Evolutionary conservation across 164 flowering plant species (phyloP).

Genomic region (Umbellularia californica): DNA sequence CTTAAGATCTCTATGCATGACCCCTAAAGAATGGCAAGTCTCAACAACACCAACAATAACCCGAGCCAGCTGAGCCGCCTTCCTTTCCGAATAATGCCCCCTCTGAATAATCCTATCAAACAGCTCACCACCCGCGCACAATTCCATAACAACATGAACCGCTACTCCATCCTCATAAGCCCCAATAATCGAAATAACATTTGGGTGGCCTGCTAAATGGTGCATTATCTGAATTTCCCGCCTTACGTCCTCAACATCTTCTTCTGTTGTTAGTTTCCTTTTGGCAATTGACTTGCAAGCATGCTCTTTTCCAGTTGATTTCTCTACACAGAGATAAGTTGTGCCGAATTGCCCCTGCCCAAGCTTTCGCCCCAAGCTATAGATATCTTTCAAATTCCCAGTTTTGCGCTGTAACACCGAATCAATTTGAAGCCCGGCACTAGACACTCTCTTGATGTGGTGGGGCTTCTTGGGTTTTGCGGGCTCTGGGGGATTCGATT

Average conservation of each 20-base stretch:
- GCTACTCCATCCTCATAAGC: constrained; percentile 85
- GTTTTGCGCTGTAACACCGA: constrained; percentile 63
- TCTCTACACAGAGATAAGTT: constrained; percentile 65
- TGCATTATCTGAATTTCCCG: constrained; percentile 92
- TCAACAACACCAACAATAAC: constrained; percentile 64
- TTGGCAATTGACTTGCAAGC: constrained; percentile 90
- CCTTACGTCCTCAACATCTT: constrained; percentile 86
- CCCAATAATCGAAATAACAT: constrained; percentile 55
- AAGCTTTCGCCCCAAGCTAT: constrained; percentile 61
- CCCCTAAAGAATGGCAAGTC: constrained; percentile 80
- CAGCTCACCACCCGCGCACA: constrained; percentile 84
- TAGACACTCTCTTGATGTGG: constrained; percentile 35
- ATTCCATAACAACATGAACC: constrained; percentile 85
- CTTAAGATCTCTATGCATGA: constrained; percentile 91
- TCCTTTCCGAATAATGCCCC: constrained; percentile 74
- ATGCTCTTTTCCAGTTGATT: constrained; percentile 50
- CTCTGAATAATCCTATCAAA: constrained; percentile 72
- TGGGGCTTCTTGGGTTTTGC: constrained; percentile 36
- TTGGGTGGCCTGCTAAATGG: constrained; percentile 64
- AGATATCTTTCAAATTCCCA: constrained; percentile 64
- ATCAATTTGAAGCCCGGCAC: constrained; percentile 56
- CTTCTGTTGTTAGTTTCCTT: constrained; percentile 50
- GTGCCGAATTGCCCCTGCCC: constrained; percentile 90
- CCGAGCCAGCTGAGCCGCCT: constrained; percentile 75
- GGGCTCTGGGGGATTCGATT: constrained; percentile 1